Evolutionary conservation across 23 red algal species (phyloP), one percentile per base, ranked within the genome.

Genomic region (Gracilaria vermiculophylla): DNA sequence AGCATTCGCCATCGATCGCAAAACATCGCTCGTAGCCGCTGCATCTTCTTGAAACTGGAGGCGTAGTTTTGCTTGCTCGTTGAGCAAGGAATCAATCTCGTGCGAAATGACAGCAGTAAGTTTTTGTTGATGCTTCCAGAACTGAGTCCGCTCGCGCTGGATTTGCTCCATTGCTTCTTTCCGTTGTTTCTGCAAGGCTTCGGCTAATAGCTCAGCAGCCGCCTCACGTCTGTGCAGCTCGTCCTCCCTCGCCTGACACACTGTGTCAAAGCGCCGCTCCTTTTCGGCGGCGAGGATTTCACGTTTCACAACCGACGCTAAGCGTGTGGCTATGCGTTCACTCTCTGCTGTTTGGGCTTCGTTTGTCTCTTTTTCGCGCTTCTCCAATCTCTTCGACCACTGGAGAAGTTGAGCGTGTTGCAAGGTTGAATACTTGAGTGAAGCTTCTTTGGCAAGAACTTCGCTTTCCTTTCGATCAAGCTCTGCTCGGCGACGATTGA

Each of bases 81-180:
- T 57, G 10, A 91, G 20, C 37, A 91, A 73, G 5, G 44, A 56
- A 17, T 91, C 74, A 15, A 74, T 81, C 25, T 73, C 50, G 0
- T 25, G 20, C 5, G 87, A 53, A 21, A 91, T 64, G 0, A 81
- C 87, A 42, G 87, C 87, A 35, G 60, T 81, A 39, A 91, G 75
- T 19, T 36, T 52, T 60, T 81, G 87, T 36, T 91, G 87, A 52
- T 91, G 87, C 65, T 39, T 60, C 87, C 87, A 91, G 65, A 91
- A 91, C 35, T 55, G 19, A 20, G 55, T 17, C 3, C 75, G 54
- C 2, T 80, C 87, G 11, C 39, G n/a, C 41, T 81, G 51, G 23
- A 91, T 71, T 33, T 50, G 43, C 21, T 53, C 23, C 60, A 45
- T 15, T 0, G 76, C 75, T 19, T 81, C 75, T 57, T 19, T 47